Evolutionary conservation across 805 yeast species (phyloP).

Genomic region (Diddensiella caesifluorescens): DNA sequence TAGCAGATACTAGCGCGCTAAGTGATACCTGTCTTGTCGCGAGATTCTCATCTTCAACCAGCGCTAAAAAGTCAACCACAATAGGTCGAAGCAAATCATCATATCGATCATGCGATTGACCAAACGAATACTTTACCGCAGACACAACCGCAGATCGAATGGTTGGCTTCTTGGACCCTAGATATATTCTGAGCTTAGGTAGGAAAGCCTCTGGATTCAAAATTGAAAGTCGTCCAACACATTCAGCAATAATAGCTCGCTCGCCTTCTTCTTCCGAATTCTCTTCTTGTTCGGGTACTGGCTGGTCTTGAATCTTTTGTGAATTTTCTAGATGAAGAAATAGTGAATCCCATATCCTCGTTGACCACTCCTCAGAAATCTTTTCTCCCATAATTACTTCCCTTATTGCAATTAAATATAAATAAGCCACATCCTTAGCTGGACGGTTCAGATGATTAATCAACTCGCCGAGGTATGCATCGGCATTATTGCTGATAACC

Average conservation of each 20-base stretch:
- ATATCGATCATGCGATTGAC: conserved; percentile 25
- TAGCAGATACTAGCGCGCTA: conserved; percentile 52
- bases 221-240: conserved; percentile 25
- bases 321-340: conserved; percentile 12
- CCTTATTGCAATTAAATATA: conserved; percentile 33
- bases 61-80: conserved; percentile 25
- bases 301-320: conserved; percentile 25
- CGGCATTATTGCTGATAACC: conserved; percentile 38
- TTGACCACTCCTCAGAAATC: not conserved
- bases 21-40: conserved; percentile 57
- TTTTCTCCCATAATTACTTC: conserved; percentile 21
- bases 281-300: conserved; percentile 14
- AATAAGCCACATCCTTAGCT: conserved; percentile 19
- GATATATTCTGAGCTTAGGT: conserved; percentile 27
- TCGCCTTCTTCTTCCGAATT: conserved; percentile 4
- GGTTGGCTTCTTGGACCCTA: conserved; percentile 21
- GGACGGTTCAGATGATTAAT: conserved; percentile 29
- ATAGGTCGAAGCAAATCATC: conserved; percentile 26
- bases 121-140: conserved; percentile 36
- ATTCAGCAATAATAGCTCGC: conserved; percentile 21
- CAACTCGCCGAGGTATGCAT: conserved; percentile 37
- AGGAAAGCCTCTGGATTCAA: conserved; percentile 31
- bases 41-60: conserved; percentile 37
- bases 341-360: conserved; percentile 27
- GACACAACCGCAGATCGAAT: conserved; percentile 31